Evolutionary conservation across 1,284 basidiomycete species (phyloP), one percentile per base, ranked within the genome.

Genomic region (Ceratobasidium sp.): DNA sequence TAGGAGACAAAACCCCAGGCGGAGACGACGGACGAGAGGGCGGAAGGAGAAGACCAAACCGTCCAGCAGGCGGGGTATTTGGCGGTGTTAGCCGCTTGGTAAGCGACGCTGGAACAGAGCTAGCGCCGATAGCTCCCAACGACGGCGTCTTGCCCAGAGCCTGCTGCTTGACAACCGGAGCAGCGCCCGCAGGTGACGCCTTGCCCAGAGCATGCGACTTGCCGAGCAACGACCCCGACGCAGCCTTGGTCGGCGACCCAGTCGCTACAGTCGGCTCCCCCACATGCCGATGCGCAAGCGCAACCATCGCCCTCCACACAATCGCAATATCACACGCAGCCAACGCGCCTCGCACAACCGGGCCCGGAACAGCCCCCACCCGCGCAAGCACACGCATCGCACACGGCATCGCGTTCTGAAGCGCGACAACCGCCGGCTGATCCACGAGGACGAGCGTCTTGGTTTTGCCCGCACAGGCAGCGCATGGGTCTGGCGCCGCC

Each of bases 321-420:
- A 92, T 82, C 7, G 89, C 90, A 80, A 94, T 93, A 78, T 92
- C 86, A 77, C 93, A 87, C 0, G 90, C 88, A 0, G 92, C 91
- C 29, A 94, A 85, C 0, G 86, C 83, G n/a, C 87, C 84, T 79
- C 94, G 90, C 0, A 90, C 87, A 1, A 86, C 82, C 15, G 85
- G 81, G 7, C 88, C 87, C 3, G 85, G 83, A 8, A 77, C 66
- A 46, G 65, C n/a, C 2, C 88, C 88, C 81, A 89, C 91, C 51
- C 89, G 87, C 9, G 83, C 82, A 43, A 94, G 84, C 37, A 88
- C 87, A 57, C 87, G 87, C 7, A 87, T 84, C 80, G 93, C 92
- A 1, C 89, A 79, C 2, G 91, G 91, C 82, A 91, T 87, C 40
- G 88, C 81, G 9, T 85, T 81, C 79, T 90, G 90, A 68, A 94